Evolutionary conservation across 106 monocot genomes (phyloP), one percentile per base, ranked within the genome.

Genomic region (Agapanthus africanus): DNA sequence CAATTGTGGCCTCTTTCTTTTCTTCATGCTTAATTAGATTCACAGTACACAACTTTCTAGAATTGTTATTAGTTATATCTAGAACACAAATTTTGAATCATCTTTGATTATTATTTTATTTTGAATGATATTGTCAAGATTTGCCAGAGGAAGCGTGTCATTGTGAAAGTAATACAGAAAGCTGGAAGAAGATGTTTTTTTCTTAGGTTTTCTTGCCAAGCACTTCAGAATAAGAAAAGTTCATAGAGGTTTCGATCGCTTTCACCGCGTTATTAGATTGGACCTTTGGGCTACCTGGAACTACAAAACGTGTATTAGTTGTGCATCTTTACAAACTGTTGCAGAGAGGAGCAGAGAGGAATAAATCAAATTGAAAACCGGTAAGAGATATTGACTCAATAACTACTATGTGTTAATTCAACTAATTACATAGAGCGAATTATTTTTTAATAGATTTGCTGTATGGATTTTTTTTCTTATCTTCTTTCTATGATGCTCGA

Each of bases 251-350:
- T 63, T 36, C n/a, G 37, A 63, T 63, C 63, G 21, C 37, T 63
- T 35, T 63, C 63, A 63, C 37, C 37, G 37, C 37, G 63, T 63
- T 63, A 38, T 35, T n/a, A 19, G 6, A 21, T 11, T 36, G 37
- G 35, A 63, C 21, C 21, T 63, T 63, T n/a, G 35, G 63, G 63
- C 63, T 63, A 36, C 63, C 19, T 30, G 32, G 36, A 63, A 37
- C 63, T 63, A 63, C 63, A 63, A 63, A 38, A 63, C 37, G 63
- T 63, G 63, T n/a, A 63, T 35, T 21, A 63, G 34, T 63, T 63
- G 63, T 33, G 34, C 6, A 54, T 28, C 54, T 54, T 54, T 54
- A 54, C 54, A 4, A 16, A 54, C 54, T 54, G 27, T 28, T n/a
- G n/a, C n/a, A n/a, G n/a, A n/a, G n/a, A n/a, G n/a, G n/a, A 26